These are phyloP conservation scores for Pseudogymnoascus sp. DNA, from an alignment of 2,329 filamentous ascomycete genomes.

Conservation along the genomic window DNA sequence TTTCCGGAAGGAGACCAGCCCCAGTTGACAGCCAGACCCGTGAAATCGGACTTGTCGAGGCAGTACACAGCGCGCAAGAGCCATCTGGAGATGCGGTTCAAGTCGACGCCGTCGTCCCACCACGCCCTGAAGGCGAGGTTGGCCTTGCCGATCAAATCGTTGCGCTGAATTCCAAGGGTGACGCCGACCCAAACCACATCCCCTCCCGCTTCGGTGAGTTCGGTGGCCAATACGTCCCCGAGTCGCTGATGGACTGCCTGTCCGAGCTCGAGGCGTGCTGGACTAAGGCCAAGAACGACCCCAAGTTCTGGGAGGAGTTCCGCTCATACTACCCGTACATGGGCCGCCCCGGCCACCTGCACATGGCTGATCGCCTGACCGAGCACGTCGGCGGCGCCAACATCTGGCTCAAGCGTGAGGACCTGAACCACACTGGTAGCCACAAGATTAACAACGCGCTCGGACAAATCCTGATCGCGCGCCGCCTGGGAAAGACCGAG, in stretches of 20 bases:
- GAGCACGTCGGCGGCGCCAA: slow-evolving; percentile 85
- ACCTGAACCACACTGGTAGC: slow-evolving; percentile 93
- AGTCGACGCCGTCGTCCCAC: slow-evolving; percentile 57
- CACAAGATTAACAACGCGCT: slow-evolving; percentile 99
- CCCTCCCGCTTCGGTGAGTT: slow-evolving; percentile 91
- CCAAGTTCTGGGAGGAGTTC: slow-evolving; percentile 95
- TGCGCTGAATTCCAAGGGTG: slow-evolving; percentile 52
- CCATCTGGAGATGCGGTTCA: slow-evolving; percentile 53
- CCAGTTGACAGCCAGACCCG: slow-evolving; percentile 37
- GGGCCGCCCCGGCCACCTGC: slow-evolving; percentile 85
- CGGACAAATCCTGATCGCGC: slow-evolving; percentile 82
- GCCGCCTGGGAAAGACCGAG: slow-evolving; percentile 82
- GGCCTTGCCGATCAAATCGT: slow-evolving; percentile 53
- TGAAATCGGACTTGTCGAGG: slow-evolving; percentile 65
- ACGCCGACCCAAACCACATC: slow-evolving; percentile 46
- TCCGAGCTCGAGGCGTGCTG: slow-evolving; percentile 87
- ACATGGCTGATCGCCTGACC: slow-evolving; percentile 81
- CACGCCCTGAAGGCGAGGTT: slow-evolving; percentile 30
- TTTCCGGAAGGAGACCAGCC: slow-evolving; percentile 50
- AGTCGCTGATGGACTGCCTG: slow-evolving; percentile 95
- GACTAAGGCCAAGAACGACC: slow-evolving; percentile 77
- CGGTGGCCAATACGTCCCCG: slow-evolving; percentile 93
- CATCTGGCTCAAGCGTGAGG: slow-evolving; percentile 97
- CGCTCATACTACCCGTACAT: slow-evolving; percentile 95
- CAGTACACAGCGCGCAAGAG: slow-evolving; percentile 54